phyloP scores from a whole-genome alignment of 2,329 filamentous ascomycete species.

The Verticillium dahliae region DNA sequence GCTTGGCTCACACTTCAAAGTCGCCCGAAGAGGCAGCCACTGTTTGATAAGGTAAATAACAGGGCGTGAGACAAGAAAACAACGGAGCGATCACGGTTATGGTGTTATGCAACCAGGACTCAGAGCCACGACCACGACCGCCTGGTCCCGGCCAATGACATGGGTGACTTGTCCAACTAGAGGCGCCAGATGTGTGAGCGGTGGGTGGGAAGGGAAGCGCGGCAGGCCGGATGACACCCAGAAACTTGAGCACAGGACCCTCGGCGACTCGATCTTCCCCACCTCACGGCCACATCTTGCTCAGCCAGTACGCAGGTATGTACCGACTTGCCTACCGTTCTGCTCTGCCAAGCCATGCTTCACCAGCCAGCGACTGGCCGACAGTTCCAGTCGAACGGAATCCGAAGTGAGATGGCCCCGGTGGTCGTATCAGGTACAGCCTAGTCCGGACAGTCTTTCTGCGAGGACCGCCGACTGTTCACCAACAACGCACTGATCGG shows the following conservation, averaged over 20 bases:
- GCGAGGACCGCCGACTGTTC: neutral
- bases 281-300: neutral
- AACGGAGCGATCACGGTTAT: neutral
- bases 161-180: constrained; percentile 3
- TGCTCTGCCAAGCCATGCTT: neutral
- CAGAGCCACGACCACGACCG: neutral
- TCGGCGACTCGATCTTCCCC: neutral
- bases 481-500: neutral
- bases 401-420: neutral
- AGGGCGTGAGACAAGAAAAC: neutral
- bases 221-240: neutral
- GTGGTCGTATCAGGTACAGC: neutral
- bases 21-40: neutral
- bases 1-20: neutral
- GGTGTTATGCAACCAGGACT: neutral
- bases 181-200: constrained; percentile 8
- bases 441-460: neutral
- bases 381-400: neutral
- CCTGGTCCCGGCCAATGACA: constrained; percentile 2
- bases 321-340: neutral
- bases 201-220: constrained; percentile 1
- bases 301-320: neutral
- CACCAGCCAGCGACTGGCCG: neutral
- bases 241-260: neutral
- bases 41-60: neutral